Base-by-base conservation (phyloP, 331 rosid species). In the Ulmus americana region DNA sequence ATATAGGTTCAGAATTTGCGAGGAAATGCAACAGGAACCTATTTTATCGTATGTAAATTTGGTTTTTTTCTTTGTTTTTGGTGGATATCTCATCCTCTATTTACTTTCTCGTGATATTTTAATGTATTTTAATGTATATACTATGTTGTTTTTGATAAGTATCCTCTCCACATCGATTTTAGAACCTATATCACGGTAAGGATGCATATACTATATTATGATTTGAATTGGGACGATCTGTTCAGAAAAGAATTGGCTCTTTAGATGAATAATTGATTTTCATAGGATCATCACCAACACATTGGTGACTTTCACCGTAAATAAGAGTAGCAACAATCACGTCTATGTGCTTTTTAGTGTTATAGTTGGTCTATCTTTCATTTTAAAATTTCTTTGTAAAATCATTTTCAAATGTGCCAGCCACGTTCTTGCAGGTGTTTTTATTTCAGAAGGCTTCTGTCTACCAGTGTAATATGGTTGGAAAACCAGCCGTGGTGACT, bases 391-490 rank as follows among this genome's bases (percentile, higher is more conserved):
- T 8, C 28, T 40, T 9, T 20, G 2, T 48, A 10, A 28, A 5
- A 15, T 60, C 68, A 13, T 13, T 8, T 47, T 28, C 11, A 48
- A 42, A 68, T 63, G 44, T 45, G 35, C 39, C 45, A 15, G 42
- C 43, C 10, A 50, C 42, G 39, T 16, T 61, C 15, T 55, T 67
- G 56, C 54, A 77, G 81, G 81, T 77, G 61, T 77, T 77, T 64
- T 62, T 77, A 58, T 72, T 67, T 57, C 81, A 77, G 62, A 77
- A 77, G 47, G 77, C 77, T 56, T 77, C 81, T 77, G 74, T 77
- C 42, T 67, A 72, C 74, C 67, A 77, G 62, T 77, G 81, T 71
- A 77, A 77, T 64, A 72, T 77, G 81, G 81, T 77, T 64, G 81
- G 81, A 63, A 77, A 77, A 74, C 74, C 81, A 49, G 77, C 67